Base-by-base conservation (phyloP, 768 basidiomycete genomes). In the Lactifluus pinguis region DNA sequence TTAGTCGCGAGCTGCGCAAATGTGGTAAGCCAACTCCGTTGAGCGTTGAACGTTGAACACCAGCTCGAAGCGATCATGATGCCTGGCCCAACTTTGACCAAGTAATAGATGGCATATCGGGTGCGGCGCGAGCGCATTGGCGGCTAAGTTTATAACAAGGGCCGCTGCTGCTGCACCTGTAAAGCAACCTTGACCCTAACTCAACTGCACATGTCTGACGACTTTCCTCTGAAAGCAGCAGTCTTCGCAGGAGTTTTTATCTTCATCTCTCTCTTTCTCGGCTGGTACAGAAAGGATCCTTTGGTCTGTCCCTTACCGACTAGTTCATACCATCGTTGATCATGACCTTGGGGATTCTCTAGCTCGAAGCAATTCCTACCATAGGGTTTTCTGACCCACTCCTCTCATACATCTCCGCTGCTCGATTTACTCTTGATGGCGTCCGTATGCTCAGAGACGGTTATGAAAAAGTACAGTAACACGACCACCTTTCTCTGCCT, bases 311-410 rank as follows among this genome's bases (percentile, higher is more conserved):
- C 25, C n/a, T 29, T 7, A 9, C 0, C 9, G 0, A 10, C 29
- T 42, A 15, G 10, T 29, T 36, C 15, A 3, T 21, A 2, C 17
- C 34, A 30, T 17, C n/a, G 9, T 21, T 25, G 25, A 25, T 60
- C 32, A 53, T 17, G 4, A 8, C 29, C 19, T 15, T 4, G 29
- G 14, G 3, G 41, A 8, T 29, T 34, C 19, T 25, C 10, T 38
- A 67, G 66, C 57, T 68, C 7, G 30, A 49, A 15, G 54, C 36
- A n/a, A 74, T 78, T 42, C 76, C 76, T 13, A 69, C 75, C 10
- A 65, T 76, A 17, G 77, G 76, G 2, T 70, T 66, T n/a, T 70
- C 72, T 14, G 68, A 67, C 21, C 68, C 72, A 1, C 44, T 75
- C 17, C 61, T 73, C 4, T 76, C 74, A 4, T 72, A 69, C 59